phyloP scores from a whole-genome alignment of 2,329 filamentous ascomycete species.

The Claviceps paspali region DNA sequence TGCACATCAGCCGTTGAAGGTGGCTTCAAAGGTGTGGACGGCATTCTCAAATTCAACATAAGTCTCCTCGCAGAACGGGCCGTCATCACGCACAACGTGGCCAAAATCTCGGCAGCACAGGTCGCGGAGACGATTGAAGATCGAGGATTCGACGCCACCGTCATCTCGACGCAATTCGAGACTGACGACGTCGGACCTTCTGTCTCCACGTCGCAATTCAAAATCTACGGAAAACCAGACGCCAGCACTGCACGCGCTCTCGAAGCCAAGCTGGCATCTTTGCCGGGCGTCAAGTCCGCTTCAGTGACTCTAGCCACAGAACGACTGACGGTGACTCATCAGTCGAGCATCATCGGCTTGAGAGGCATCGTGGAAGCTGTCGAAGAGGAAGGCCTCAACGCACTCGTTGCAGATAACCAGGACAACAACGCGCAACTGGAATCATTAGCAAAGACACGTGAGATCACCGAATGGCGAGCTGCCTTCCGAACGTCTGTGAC shows the following conservation, averaged over 20 bases:
- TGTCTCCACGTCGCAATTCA: conserved; percentile 57
- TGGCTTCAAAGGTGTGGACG: conserved; percentile 62
- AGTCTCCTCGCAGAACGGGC: conserved; percentile 86
- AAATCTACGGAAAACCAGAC: conserved; percentile 66
- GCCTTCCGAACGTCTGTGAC: conserved; percentile 63
- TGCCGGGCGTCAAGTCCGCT: conserved; percentile 60
- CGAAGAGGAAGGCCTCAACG: conserved; percentile 75
- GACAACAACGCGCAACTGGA: conserved; percentile 96
- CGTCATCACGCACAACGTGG: conserved; percentile 68
- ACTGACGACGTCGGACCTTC: conserved; percentile 36
- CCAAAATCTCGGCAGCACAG: conserved; percentile 53
- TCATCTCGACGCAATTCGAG: conserved; percentile 62
- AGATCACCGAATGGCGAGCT: conserved; percentile 82
- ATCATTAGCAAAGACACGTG: conserved; percentile 87
- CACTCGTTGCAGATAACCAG: conserved; percentile 75
- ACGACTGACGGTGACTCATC: conserved; percentile 58
- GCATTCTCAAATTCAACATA: conserved; percentile 82
- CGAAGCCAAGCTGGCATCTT: conserved; percentile 48
- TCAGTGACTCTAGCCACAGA: conserved; percentile 59
- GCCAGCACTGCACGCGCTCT: conserved; percentile 56
- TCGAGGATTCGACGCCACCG: conserved; percentile 68
- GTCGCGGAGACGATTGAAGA: conserved; percentile 79
- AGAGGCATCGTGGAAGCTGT: conserved; percentile 69
- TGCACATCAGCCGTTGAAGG: conserved; percentile 85
- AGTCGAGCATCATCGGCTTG: conserved; percentile 58